Conservation (phyloP, 75 land plant genomes). For the Adiantum capillusveneris region DNA sequence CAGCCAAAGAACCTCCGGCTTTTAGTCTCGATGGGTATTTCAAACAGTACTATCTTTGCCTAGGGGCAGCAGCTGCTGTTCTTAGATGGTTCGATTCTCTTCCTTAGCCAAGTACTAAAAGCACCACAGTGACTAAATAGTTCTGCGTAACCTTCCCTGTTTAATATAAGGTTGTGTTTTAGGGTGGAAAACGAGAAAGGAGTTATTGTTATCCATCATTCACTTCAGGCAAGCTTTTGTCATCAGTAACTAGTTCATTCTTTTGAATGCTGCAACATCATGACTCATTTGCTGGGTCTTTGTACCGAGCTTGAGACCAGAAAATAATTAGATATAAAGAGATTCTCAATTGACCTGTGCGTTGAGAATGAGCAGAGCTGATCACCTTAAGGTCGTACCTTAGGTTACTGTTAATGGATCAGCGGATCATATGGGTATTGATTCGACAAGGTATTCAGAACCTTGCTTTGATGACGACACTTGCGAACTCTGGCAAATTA, state of each 20-base stretch:
- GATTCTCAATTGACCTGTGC: no score
- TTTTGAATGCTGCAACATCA: no score
- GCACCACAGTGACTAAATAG: no score
- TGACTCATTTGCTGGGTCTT: no score
- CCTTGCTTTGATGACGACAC: not conserved
- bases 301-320: no score
- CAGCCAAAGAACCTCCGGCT: conserved; percentile 64
- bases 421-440: conserved; percentile 93
- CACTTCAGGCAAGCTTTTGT: conserved; percentile 25
- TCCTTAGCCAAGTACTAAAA: no score
- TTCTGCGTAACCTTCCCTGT: no score
- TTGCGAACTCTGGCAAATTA: not conserved
- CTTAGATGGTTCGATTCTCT: conserved; percentile 57
- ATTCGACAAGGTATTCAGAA: conserved; percentile 68
- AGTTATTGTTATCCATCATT: conserved; percentile 21
- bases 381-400: no score
- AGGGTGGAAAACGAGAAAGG: conserved; percentile 40
- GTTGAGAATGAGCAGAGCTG: no score
- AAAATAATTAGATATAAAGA: no score
- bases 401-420: conserved; percentile 94
- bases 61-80: conserved; percentile 88
- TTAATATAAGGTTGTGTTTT: not conserved
- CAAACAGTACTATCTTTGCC: conserved; percentile 93
- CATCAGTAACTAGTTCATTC: no score
- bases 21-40: conserved; percentile 65